A percentile compares a stretch with the other conserved stretches of the same genome.
Conservation (phyloP, 202 grass and related monocot genomes). For the Schoenoplectus tabernaemontani region DNA sequence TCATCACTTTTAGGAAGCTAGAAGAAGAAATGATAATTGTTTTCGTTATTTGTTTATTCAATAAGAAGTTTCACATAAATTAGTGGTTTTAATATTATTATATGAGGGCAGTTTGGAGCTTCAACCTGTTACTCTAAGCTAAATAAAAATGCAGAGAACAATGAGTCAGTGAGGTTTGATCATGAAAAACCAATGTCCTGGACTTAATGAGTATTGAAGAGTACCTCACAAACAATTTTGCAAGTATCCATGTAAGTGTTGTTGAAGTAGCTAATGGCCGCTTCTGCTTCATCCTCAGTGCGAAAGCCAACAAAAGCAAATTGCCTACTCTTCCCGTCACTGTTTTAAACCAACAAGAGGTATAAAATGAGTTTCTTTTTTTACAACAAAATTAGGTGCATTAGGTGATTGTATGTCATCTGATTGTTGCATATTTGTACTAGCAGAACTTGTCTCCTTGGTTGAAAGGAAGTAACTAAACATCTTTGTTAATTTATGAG, state of each 20-base stretch:
- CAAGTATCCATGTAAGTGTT: conserved; percentile 91
- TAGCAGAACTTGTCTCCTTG: not conserved
- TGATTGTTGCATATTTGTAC: not conserved
- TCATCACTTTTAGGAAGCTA: not conserved
- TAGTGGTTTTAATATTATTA: not conserved
- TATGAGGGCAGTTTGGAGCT: not conserved
- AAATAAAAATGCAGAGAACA: not conserved
- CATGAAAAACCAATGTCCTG: not conserved
- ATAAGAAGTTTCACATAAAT: not conserved
- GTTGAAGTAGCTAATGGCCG: conserved; percentile 79
- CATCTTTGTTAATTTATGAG: not conserved
- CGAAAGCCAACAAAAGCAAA: conserved; percentile 89
- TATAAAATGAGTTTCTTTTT: not conserved
- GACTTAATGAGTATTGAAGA: not conserved
- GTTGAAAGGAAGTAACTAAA: not conserved
- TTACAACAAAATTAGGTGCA: not conserved
- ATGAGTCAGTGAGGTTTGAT: not conserved
- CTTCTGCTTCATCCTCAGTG: conserved; percentile 67
- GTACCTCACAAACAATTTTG: conserved; percentile 91
- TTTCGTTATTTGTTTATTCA: conserved; percentile 4
- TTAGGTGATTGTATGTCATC: not conserved
- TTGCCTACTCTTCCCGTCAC: conserved; percentile 90
- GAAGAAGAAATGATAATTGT: not conserved
- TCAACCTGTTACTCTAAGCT: not conserved
- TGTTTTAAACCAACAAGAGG: conserved; percentile 22